Evolutionary conservation across 208 protist species (phyloP), one percentile per base, ranked within the genome.

Genomic region (Acanthamoeba polyphaga): DNA sequence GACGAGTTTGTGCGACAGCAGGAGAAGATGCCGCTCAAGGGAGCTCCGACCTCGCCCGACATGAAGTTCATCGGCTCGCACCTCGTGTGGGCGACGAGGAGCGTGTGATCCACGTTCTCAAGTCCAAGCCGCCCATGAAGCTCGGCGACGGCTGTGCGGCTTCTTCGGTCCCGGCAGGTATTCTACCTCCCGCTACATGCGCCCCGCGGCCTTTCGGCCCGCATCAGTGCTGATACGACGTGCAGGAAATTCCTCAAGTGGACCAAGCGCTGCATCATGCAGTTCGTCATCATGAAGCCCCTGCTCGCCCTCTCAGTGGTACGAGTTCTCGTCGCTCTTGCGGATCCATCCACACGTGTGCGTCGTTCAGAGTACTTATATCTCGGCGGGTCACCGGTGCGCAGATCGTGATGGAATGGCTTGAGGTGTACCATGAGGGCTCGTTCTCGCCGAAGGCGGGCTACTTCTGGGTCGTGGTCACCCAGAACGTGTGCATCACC

Each of bases 341-440:
- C 51, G 51, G 51, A 17, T 10, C 12, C 51, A 5, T 55, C 51
- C 3, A 55, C 8, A 17, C 51, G 51, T 55, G 51, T 85, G 32
- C 13, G 76, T 58, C 15, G 5, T 32, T 10, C 9, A 43, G 78
- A 17, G 51, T 55, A 17, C 15, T 10, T 55, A 17, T 3, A 17
- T 55, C 12, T 55, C 15, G 51, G 9, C 12, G 9, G 51, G 51
- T 55, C 97, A 97, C 98, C 97, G 5, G 98, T 97, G 27, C 32
- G 17, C 32, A 94, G 34, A 64, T 96, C 29, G 24, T 95, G 24
- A 46, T 92, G 43, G 94, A 98, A 29, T 94, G 98, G 29, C 98
- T 98, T 95, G 99, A 99, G 92, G 96, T 98, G n/a, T 98, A 98
- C 32, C 98, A 99, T 94, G 98, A 97, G 7, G 96, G 66, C 49